phyloP scores from a whole-genome alignment of 192 early-diverging fungal species.

The Coemansia sp. region DNA sequence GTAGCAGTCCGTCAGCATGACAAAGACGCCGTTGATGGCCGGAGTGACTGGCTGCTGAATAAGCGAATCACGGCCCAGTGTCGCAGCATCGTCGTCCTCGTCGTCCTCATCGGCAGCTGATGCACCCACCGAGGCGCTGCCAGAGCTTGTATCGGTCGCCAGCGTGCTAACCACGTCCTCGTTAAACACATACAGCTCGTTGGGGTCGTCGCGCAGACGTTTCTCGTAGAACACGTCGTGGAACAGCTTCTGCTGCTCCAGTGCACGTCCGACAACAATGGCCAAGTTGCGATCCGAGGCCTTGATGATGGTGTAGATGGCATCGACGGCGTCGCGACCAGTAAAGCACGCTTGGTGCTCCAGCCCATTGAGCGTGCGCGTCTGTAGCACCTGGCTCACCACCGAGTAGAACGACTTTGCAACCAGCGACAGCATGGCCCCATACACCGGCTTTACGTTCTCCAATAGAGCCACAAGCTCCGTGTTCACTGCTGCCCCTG shows the following conservation, averaged over 20 bases:
- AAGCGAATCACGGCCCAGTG: too few relatives aligned
- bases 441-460: slow-evolving; percentile 61
- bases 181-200: slow-evolving; percentile 82
- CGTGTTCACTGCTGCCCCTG: slow-evolving; percentile 19
- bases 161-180: slow-evolving; percentile 38
- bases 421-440: slow-evolving; percentile 68
- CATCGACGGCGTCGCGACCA: slow-evolving; percentile 87
- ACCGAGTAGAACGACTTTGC: slow-evolving; percentile 60
- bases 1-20: slow-evolving; percentile 87
- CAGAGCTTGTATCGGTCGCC: not conserved
- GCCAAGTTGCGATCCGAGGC: slow-evolving; percentile 86
- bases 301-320: slow-evolving; percentile 71
- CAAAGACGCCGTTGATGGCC: slow-evolving; percentile 77
- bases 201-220: slow-evolving; percentile 76
- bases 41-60: slow-evolving; percentile 3
- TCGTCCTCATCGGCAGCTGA: slow-evolving; percentile 19
- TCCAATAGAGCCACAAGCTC: slow-evolving; percentile 34
- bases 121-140: slow-evolving; percentile 1
- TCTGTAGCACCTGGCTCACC: slow-evolving; percentile 54
- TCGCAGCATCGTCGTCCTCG: slow-evolving; percentile 16
- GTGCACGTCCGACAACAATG: slow-evolving; percentile 78
- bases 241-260: slow-evolving; percentile 89
- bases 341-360: slow-evolving; percentile 84
- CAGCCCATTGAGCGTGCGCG: slow-evolving; percentile 70
- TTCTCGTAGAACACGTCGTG: slow-evolving; percentile 88